A percentile compares a stretch with the other conserved stretches of the same genome.
Evolutionary conservation across 352 stramenopile genomes (phyloP).

Genomic region (Globisporangium takayamanum): DNA sequence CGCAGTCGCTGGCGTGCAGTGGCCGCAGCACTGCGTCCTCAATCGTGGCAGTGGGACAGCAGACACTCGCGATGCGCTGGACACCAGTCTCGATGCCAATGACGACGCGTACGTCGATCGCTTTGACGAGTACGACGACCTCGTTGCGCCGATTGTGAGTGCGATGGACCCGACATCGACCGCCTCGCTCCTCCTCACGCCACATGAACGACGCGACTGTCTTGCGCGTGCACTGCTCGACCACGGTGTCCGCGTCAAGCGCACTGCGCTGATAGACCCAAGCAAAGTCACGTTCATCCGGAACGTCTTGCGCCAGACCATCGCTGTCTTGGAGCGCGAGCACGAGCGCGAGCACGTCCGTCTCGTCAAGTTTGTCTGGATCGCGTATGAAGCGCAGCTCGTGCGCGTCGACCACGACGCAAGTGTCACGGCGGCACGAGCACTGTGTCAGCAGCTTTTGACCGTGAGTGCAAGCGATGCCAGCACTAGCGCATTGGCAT

Average conservation of each 20-base stretch:
- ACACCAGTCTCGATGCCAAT: neutral
- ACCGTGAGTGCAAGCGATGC: neutral
- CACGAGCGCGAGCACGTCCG: slow-evolving; percentile 3
- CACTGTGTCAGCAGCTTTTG: slow-evolving; percentile 31
- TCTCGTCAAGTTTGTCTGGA: slow-evolving; percentile 38
- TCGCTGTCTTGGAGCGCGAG: slow-evolving; percentile 17
- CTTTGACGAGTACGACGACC: slow-evolving; percentile 23
- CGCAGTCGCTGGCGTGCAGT: slow-evolving; percentile 35
- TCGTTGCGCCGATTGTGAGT: slow-evolving; percentile 37
- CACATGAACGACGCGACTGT: slow-evolving; percentile 16
- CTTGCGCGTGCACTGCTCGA: slow-evolving; percentile 21
- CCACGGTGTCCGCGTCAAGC: slow-evolving; percentile 18
- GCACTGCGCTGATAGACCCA: slow-evolving; percentile 19
- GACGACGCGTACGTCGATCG: slow-evolving; percentile 34
- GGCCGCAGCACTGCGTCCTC: slow-evolving; percentile 1
- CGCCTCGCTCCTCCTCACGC: slow-evolving; percentile 23
- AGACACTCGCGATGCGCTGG: neutral
- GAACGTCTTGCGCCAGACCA: slow-evolving; percentile 22
- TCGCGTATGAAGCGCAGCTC: slow-evolving; percentile 40
- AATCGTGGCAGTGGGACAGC: slow-evolving; percentile 1
- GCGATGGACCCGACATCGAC: slow-evolving; percentile 24
- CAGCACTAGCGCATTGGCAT: neutral
- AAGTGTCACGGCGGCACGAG: slow-evolving; percentile 15
- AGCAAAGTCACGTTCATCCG: slow-evolving; percentile 43
- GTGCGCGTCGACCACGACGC: slow-evolving; percentile 1